Evolutionary conservation across 805 yeast genomes (phyloP).

Genomic region (Saccharomycopsis javanensis): DNA sequence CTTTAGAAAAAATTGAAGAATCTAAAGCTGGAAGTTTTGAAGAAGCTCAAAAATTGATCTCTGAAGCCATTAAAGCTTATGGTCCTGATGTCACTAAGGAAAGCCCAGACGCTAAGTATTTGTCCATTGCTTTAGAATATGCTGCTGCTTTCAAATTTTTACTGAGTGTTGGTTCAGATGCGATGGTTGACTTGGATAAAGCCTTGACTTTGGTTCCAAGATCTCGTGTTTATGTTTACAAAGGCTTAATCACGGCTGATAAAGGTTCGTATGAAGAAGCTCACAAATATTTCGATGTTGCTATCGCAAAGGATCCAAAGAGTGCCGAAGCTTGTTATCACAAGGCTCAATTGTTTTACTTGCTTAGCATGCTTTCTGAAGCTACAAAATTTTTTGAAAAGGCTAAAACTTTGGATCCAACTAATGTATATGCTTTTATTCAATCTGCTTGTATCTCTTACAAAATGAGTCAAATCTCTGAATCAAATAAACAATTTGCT

Average conservation of each 20-base stretch:
- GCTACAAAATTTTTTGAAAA: conserved; percentile 70
- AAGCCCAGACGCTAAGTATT: conserved; percentile 26
- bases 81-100: conserved; percentile 22
- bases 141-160: conserved; percentile 76
- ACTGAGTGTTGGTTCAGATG: conserved; percentile 58
- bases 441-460: conserved; percentile 90
- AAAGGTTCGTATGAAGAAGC: conserved; percentile 49
- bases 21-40: conserved; percentile 32
- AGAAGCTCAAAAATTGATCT: conserved; percentile 33
- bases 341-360: conserved; percentile 83
- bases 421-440: conserved; percentile 75
- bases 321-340: conserved; percentile 86
- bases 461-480: conserved; percentile 55
- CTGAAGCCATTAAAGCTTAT: conserved; percentile 48
- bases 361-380: conserved; percentile 60
- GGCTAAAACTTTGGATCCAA: conserved; percentile 64
- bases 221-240: conserved; percentile 70
- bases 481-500: conserved; percentile 56
- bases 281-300: conserved; percentile 58
- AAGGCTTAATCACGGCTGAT: conserved; percentile 80
- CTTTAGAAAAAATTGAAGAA: conserved; percentile 44
- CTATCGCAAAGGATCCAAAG: conserved; percentile 56
- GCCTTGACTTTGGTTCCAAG: conserved; percentile 64
- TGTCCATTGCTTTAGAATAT: conserved; percentile 75
- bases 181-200: conserved; percentile 52